phyloP scores from a whole-genome alignment of 176 grass and related monocot genomes.

The Typha latifolia region DNA sequence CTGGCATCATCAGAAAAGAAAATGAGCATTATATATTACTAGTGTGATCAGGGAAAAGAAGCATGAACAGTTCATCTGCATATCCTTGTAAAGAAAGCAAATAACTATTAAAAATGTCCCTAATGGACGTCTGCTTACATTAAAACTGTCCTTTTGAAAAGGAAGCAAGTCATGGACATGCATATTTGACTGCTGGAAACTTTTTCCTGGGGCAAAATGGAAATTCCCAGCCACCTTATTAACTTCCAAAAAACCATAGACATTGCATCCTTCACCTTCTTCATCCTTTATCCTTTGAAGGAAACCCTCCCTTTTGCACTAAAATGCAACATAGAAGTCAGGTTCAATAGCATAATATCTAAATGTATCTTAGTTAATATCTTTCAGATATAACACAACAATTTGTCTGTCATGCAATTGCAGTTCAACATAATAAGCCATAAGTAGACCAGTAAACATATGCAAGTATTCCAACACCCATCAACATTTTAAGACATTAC shows the following conservation, averaged over 20 bases:
- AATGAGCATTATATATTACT: background rate
- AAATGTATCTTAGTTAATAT: too few relatives aligned
- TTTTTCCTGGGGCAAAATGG: conserved; percentile 98
- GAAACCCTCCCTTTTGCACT: conserved; percentile 99
- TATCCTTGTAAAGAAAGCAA: background rate
- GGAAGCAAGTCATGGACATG: conserved; percentile 97
- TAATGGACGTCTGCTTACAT: conserved; percentile 56
- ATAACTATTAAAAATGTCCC: conserved; percentile 23
- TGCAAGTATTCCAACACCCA: too few relatives aligned
- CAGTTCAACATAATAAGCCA: background rate
- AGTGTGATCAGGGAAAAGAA: background rate
- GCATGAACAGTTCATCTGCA: background rate
- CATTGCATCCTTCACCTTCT: conserved; percentile 98
- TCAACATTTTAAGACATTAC: background rate
- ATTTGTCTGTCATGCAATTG: background rate
- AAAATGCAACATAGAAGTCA: background rate
- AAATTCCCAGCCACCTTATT: conserved; percentile 98
- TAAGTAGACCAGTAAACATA: background rate
- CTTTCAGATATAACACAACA: background rate
- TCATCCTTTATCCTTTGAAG: conserved; percentile 96
- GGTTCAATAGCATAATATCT: background rate
- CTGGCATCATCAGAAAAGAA: conserved; percentile 32
- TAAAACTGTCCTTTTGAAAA: conserved; percentile 96
- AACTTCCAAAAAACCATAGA: conserved; percentile 89
- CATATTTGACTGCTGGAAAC: conserved; percentile 92